phyloP scores from a whole-genome alignment of 345 rosid species.

The Bruguiera gymnorhiza region DNA sequence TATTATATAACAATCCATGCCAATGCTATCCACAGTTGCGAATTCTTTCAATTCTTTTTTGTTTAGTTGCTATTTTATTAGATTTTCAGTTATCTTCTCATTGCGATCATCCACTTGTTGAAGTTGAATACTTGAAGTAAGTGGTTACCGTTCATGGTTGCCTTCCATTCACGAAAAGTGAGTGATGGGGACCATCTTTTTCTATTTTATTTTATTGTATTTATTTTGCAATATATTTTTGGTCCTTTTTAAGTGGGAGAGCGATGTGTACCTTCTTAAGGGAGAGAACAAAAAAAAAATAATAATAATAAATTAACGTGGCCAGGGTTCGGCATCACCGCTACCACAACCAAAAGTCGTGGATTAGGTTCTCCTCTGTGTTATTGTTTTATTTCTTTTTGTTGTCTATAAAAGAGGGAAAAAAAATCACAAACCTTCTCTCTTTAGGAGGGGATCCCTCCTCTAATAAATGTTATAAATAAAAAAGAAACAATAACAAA shows the following conservation, averaged over 20 bases:
- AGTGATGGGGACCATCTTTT: constrained; percentile 58
- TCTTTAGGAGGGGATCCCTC: no score
- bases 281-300: constrained; percentile 14
- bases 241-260: constrained; percentile 31
- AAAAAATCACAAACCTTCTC: background rate
- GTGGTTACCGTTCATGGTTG: constrained; percentile 82
- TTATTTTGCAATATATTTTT: background rate
- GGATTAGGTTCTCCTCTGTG: constrained; percentile 61
- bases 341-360: constrained; percentile 62
- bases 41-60: constrained; percentile 33
- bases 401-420: no score
- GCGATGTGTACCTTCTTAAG: constrained; percentile 28
- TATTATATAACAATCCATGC: constrained; percentile 4
- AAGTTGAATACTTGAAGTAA: constrained; percentile 78
- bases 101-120: constrained; percentile 51
- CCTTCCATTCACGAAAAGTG: constrained; percentile 92
- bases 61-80: background rate
- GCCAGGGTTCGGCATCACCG: constrained; percentile 55
- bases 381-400: background rate
- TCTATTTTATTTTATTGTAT: constrained; percentile 13
- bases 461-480: no score
- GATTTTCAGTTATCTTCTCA: background rate
- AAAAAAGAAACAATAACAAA: no score
- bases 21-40: constrained; percentile 8
- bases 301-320: constrained; percentile 18